Base-by-base conservation (phyloP, 129 eudicot species). In the Glebionis coronaria region DNA sequence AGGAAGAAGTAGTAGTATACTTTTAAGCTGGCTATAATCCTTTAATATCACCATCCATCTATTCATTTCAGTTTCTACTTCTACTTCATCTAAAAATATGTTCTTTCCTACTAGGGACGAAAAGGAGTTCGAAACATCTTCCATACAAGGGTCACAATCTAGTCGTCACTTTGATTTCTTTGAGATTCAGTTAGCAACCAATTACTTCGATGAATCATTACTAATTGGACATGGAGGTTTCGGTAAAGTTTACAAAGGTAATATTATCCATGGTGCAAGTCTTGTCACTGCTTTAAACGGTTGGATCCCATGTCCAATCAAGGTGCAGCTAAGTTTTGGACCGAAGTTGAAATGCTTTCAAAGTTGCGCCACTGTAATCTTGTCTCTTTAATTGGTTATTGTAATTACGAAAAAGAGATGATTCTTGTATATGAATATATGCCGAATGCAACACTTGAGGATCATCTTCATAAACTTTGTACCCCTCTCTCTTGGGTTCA, bases 241-340 rank as follows among this genome's bases (percentile, higher is more conserved):
- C 31, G 73, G 73, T 8, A 74, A 74, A 44, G 79, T 74, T 4
- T 67, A 74, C 29, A 74, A 35, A 58, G 68, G 79, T 16, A 54
- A 29, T 8, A 49, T 56, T 12, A 31, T 14, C 68, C 20, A 46
- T 14, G 80, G 69, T 21, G 29, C 70, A 10, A 40, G 18, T 57
- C 42, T 2, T 12, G 63, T 57, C 2, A 21, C 55, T 15, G 63
- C 63, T 68, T 70, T 47, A 58, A 70, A 50, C 29, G 74, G 74
- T 57, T 70, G 49, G 58, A 57, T 44, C n/a, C 18, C 15, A 18
- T 12, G 31, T 70, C 74, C 18, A 45, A 44, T 20, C 65, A 69
- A 56, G 56, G 65, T 9, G 65, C 49, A 38, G 11, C 45, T 2
- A 47, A 70, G 56, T 70, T 70, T 25, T 57, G 74, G 74, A 18